Conservation (phyloP, 805 yeast genomes). For the Wickerhamiella kazuoi region DNA sequence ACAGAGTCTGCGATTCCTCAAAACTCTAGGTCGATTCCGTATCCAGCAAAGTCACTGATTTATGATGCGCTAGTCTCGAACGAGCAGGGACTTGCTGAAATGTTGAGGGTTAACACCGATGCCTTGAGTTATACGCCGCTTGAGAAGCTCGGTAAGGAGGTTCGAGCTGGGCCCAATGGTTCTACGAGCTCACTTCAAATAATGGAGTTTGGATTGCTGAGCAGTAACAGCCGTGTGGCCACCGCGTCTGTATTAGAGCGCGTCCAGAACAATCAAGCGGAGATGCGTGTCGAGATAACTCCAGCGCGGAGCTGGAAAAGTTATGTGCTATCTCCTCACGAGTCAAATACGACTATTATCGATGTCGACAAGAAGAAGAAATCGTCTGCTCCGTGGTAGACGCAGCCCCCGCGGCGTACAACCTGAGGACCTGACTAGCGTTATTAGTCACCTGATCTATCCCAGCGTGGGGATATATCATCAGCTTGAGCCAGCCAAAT, state of each 20-base stretch:
- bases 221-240: slow-evolving; percentile 1
- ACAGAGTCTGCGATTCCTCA: not conserved
- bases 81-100: slow-evolving; percentile 1
- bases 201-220: slow-evolving; percentile 1
- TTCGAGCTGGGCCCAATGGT: not conserved
- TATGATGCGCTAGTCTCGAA: slow-evolving; percentile 3
- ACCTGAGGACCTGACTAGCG: too few species aligned
- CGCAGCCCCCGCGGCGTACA: too few species aligned
- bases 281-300: slow-evolving; percentile 1
- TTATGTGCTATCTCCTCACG: not conserved
- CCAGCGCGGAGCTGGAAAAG: not conserved
- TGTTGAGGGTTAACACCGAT: not conserved
- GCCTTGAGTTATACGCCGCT: not conserved
- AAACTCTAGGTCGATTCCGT: not conserved
- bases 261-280: not conserved
- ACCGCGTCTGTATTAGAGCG: slow-evolving; percentile 2
- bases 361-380: not conserved
- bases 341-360: not conserved
- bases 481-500: too few species aligned
- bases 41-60: slow-evolving; percentile 2
- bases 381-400: too few species aligned
- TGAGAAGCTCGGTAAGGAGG: slow-evolving; percentile 5
- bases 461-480: too few species aligned
- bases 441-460: too few species aligned
- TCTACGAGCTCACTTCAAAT: not conserved